These are phyloP conservation scores for Soucietia sequanensis DNA, from an alignment of 805 yeast genomes.

Conservation along the genomic window DNA sequence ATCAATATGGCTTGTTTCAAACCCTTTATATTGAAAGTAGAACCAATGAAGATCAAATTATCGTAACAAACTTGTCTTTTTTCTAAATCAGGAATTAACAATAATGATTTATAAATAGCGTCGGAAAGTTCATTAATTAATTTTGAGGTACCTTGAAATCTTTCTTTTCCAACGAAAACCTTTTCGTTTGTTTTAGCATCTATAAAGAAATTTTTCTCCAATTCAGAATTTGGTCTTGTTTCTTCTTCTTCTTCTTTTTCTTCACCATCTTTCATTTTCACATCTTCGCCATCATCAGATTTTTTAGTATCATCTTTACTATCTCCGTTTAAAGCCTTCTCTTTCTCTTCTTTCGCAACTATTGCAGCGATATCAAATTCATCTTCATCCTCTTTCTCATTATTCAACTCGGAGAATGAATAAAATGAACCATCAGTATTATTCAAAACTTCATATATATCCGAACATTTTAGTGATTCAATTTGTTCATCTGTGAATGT, in stretches of 20 bases:
- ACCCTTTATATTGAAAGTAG: constrained; percentile 74
- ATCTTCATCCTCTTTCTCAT: constrained; percentile 57
- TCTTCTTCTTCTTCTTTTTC: constrained; percentile 32
- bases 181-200: constrained; percentile 55
- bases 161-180: constrained; percentile 79
- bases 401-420: constrained; percentile 50
- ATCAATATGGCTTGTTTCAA: constrained; percentile 67
- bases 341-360: constrained; percentile 67
- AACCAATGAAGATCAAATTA: constrained; percentile 75
- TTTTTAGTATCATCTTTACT: constrained; percentile 25
- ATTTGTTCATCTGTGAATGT: constrained; percentile 55
- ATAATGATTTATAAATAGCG: constrained; percentile 51
- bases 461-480: constrained; percentile 70
- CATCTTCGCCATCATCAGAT: constrained; percentile 14
- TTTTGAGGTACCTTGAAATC: constrained; percentile 75
- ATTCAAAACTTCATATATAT: constrained; percentile 75
- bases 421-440: constrained; percentile 67
- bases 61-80: constrained; percentile 84
- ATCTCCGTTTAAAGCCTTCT: constrained; percentile 55
- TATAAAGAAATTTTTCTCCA: constrained; percentile 68
- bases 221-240: constrained; percentile 58
- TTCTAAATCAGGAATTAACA: constrained; percentile 61
- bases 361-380: constrained; percentile 86
- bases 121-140: constrained; percentile 56
- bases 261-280: too few species aligned